Evolutionary conservation across 257 asterid genomes (phyloP).

Genomic region (Phtheirospermum japonicum): DNA sequence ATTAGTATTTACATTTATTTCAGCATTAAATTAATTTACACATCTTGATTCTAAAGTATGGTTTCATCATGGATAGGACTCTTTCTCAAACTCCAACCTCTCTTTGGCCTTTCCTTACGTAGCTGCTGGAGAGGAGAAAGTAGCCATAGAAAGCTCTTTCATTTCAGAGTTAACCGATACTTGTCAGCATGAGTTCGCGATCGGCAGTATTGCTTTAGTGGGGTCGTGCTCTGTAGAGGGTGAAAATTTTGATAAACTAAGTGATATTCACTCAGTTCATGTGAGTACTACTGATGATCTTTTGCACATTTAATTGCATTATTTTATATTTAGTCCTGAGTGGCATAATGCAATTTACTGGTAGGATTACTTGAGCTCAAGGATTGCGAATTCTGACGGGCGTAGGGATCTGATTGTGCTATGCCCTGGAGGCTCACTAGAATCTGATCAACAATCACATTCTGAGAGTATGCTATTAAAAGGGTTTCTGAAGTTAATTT

Average conservation of each 20-base stretch:
- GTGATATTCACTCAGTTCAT: conserved; percentile 59
- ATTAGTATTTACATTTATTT: conserved; percentile 17
- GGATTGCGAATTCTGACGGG: conserved; percentile 50
- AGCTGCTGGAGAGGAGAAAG: conserved; percentile 57
- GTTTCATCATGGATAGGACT: conserved; percentile 51
- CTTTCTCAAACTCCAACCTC: conserved; percentile 66
- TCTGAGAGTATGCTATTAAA: conserved; percentile 57
- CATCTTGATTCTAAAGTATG: conserved; percentile 23
- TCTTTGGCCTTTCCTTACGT: conserved; percentile 87
- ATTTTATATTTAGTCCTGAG: conserved; percentile 14
- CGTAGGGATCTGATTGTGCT: conserved; percentile 61
- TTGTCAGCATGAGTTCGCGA: conserved; percentile 56
- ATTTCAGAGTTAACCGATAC: conserved; percentile 67
- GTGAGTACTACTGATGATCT: conserved; percentile 41
- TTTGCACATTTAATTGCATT: background rate
- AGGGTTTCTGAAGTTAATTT: background rate
- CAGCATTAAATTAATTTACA: conserved; percentile 14
- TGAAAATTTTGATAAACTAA: conserved; percentile 54
- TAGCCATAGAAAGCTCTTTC: conserved; percentile 63
- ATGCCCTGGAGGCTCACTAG: conserved; percentile 58
- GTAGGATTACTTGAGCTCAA: conserved; percentile 72
- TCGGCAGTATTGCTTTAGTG: conserved; percentile 53
- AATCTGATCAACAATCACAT: conserved; percentile 39
- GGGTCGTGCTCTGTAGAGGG: conserved; percentile 72
- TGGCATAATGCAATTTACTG: conserved; percentile 23